Evolutionary conservation across 306 rosid genomes (phyloP).

Genomic region (Erythrophleum fordii): DNA sequence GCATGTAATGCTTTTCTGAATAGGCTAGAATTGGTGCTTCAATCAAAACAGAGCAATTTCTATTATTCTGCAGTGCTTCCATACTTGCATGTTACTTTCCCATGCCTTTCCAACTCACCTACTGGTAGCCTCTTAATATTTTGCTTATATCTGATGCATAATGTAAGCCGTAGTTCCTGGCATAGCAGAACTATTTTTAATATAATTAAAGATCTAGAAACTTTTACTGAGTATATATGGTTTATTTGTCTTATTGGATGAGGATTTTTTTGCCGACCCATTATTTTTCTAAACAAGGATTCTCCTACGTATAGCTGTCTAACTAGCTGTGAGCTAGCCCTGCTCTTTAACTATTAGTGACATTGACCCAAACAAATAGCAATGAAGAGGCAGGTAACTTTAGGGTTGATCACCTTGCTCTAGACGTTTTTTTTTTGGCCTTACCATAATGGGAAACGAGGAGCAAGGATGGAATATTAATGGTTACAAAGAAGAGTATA

Average conservation of each 20-base stretch:
- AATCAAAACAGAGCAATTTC: conserved; percentile 12
- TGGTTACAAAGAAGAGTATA: not conserved
- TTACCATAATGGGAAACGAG: not conserved
- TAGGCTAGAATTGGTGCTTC: not conserved
- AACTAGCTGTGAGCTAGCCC: not conserved
- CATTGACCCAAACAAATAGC: not conserved
- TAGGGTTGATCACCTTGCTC: conserved; percentile 1
- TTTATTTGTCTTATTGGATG: conserved; percentile 32
- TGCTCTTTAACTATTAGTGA: not conserved
- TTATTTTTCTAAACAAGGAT: not conserved
- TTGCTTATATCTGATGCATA: not conserved
- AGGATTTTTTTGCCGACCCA: conserved; percentile 33
- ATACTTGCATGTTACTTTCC: not conserved
- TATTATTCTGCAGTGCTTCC: too few relatives aligned
- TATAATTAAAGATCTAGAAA: not conserved
- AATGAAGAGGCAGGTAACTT: not conserved
- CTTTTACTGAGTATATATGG: not conserved
- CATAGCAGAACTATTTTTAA: not conserved
- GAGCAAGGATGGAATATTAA: not conserved
- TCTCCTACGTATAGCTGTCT: not conserved
- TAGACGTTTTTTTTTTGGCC: not conserved
- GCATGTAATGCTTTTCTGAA: not conserved
- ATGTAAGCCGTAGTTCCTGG: not conserved
- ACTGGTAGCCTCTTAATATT: not conserved
- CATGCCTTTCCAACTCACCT: conserved; percentile 41